These are phyloP conservation scores for Bromus sterilis DNA, from an alignment of 176 grass and related monocot species.

Conservation along the genomic window DNA sequence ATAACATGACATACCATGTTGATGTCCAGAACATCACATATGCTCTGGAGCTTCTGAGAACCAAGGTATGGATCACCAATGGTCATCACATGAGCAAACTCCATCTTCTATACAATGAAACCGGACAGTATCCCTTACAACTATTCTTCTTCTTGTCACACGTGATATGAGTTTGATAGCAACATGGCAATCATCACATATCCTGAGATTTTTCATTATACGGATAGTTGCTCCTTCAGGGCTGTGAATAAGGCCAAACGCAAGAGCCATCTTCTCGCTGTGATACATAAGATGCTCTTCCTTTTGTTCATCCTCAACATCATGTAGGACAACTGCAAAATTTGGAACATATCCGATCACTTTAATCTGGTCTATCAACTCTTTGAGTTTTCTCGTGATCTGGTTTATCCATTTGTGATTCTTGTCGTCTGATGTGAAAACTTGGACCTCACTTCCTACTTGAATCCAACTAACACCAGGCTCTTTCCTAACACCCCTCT, in stretches of 20 bases:
- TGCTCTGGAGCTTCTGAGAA: neutral
- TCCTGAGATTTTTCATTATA: conserved; percentile 76
- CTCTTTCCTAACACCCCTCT: conserved; percentile 62
- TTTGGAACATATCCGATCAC: conserved; percentile 59
- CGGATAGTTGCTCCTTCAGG: conserved; percentile 43
- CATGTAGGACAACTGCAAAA: conserved; percentile 48
- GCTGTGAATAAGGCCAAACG: conserved; percentile 45
- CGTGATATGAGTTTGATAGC: conserved; percentile 59
- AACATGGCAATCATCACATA: conserved; percentile 80
- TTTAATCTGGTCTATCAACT: conserved; percentile 68
- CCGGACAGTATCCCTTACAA: conserved; percentile 59
- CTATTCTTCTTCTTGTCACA: conserved; percentile 42
- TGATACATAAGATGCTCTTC: conserved; percentile 72
- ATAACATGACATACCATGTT: neutral
- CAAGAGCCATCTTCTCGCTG: conserved; percentile 68
- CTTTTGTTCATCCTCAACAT: conserved; percentile 77
- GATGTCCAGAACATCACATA: neutral
- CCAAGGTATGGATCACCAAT: conserved; percentile 36
- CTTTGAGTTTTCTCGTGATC: conserved; percentile 50
- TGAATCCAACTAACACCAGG: conserved; percentile 90
- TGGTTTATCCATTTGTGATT: conserved; percentile 41
- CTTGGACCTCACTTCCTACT: conserved; percentile 44
- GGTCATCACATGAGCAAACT: conserved; percentile 64
- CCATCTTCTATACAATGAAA: conserved; percentile 76
- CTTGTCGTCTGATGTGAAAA: conserved; percentile 68